These are phyloP conservation scores for Chlamydomonas schloesseri DNA, from an alignment of 139 green algal species.

Conservation along the genomic window DNA sequence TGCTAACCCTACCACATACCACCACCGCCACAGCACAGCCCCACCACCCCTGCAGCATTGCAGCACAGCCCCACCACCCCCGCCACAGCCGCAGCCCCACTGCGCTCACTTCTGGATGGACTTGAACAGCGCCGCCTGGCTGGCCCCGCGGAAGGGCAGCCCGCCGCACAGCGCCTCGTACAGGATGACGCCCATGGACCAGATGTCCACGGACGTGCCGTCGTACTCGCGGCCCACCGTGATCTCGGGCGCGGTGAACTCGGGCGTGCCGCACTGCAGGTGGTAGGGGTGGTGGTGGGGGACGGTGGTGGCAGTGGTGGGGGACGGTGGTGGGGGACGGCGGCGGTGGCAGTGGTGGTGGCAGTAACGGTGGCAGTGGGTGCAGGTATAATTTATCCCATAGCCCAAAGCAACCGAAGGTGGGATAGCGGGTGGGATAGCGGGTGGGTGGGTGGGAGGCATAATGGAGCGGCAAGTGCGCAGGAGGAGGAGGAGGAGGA, in stretches of 20 bases:
- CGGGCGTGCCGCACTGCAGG: slow-evolving; percentile 67
- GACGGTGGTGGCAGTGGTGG: background rate
- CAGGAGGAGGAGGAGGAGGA: no score
- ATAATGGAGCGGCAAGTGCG: no score
- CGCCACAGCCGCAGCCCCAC: background rate
- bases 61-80: background rate
- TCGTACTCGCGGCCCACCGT: slow-evolving; percentile 57
- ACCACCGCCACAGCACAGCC: no score
- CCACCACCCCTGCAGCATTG: no score
- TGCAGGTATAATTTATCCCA: no score
- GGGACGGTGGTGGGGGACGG: background rate
- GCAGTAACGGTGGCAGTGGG: no score
- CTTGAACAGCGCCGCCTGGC: slow-evolving; percentile 58
- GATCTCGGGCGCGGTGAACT: slow-evolving; percentile 82
- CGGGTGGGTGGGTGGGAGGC: no score
- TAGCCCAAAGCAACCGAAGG: no score
- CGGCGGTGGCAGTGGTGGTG: no score
- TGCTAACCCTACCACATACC: no score
- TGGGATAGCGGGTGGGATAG: no score
- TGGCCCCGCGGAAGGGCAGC: slow-evolving; percentile 67
- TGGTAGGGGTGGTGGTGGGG: background rate
- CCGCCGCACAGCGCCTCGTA: slow-evolving; percentile 69
- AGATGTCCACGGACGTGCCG: slow-evolving; percentile 64
- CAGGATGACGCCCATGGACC: slow-evolving; percentile 76
- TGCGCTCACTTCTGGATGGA: slow-evolving; percentile 46